Evolutionary conservation across 768 basidiomycete genomes (phyloP).

Genomic region (Suillus sp.): DNA sequence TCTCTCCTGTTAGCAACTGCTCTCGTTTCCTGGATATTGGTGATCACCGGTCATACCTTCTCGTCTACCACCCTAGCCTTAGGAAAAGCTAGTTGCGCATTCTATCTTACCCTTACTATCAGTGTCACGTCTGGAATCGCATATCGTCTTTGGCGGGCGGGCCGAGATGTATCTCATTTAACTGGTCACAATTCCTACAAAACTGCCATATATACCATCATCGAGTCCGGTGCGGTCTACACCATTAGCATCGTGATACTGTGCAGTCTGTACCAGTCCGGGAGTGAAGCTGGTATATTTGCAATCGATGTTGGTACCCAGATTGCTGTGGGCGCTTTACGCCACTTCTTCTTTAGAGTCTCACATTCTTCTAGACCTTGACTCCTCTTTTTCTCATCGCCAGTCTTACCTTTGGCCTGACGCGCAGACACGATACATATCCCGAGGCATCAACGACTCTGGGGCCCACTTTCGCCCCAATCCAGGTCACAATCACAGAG

Average conservation of each 20-base stretch:
- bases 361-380: constrained; percentile 13
- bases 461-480: background rate
- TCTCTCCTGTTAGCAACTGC: background rate
- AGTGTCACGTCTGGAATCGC: constrained; percentile 19
- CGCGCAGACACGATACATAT: background rate
- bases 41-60: background rate
- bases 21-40: background rate
- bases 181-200: constrained; percentile 9
- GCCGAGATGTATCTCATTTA: background rate
- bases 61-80: background rate
- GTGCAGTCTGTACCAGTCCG: constrained; percentile 12
- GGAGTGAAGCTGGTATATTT: background rate
- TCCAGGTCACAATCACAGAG: background rate
- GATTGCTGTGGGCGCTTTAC: constrained; percentile 15
- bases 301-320: constrained; percentile 15
- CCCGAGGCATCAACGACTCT: background rate
- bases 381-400: constrained; percentile 21
- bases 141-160: constrained; percentile 17
- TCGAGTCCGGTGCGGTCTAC: constrained; percentile 23
- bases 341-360: background rate
- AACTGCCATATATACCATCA: constrained; percentile 17
- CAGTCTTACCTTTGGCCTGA: constrained; percentile 16
- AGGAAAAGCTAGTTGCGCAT: constrained; percentile 10
- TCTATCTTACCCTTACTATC: constrained; percentile 17
- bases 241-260: constrained; percentile 18